Evolutionary conservation across 2,329 filamentous ascomycete species (phyloP), one percentile per base, ranked within the genome.

Genomic region (Alternaria sp.): DNA sequence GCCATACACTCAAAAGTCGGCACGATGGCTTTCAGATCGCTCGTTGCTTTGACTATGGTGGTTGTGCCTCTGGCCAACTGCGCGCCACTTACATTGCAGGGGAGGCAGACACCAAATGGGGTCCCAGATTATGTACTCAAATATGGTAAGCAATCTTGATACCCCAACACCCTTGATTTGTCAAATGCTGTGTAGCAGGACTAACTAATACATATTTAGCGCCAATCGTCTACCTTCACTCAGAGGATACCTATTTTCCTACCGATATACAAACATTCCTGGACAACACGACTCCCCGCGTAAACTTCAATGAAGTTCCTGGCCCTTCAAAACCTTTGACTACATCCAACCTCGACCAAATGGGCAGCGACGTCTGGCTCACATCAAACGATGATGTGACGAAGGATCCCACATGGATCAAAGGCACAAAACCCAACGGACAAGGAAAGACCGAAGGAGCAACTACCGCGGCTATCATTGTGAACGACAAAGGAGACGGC

Each of bases 401-500:
- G 30, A 73, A 67, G n/a, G 72, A 76, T 51, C 82, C 82, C 2
- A 34, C 52, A 22, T 84, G 81, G 79, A 71, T 83, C 43, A 74
- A 80, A 30, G 89, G 88, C 20, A 82, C 85, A 1, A 79, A 76
- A 7, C 88, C 88, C 0, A 81, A 87, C 67, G 68, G 69, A 8
- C 62, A 61, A 12, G 86, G 86, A 7, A 81, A 83, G 57, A 88
- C 84, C 0, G 73, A 81, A 1, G 78, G 81, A 38, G 84, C 84
- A 3, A 80, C 81, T 4, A 83, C 82, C 5, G 81, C 81, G 38
- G 81, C 81, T 0, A 82, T 90, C 32, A 84, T 91, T 20, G 81
- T 88, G 5, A 85, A 83, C 56, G 82, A 88, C 64, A 86, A 88
- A 60, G 84, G 83, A 0, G 77, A 82, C 52, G 80, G 80, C 24